phyloP scores from a whole-genome alignment of 176 grass and related monocot genomes.

The Rhipidocladum racemiflorum region DNA sequence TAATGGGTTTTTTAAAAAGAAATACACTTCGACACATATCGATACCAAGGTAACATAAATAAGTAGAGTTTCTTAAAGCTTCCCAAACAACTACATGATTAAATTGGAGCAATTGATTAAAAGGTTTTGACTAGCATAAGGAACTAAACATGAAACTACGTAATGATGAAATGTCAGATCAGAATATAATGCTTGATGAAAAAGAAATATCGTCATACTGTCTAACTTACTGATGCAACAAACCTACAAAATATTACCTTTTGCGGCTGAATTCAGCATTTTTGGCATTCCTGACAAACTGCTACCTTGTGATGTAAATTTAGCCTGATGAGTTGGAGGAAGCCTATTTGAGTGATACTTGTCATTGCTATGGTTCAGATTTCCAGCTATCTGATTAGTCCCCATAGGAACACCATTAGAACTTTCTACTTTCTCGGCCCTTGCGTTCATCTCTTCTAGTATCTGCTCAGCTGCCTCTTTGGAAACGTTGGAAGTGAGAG shows the following conservation, averaged over 20 bases:
- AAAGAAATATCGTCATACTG: background rate
- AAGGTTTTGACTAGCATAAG: background rate
- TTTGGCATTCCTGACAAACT: background rate
- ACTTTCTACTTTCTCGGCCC: conserved; percentile 13
- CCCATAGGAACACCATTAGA: conserved; percentile 12
- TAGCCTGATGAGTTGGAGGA: conserved; percentile 17
- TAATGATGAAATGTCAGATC: background rate
- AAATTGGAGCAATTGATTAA: background rate
- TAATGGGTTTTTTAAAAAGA: background rate
- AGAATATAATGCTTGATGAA: background rate
- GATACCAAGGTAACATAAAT: background rate
- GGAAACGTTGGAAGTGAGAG: conserved; percentile 25
- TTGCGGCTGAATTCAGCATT: conserved; percentile 13
- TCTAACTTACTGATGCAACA: background rate
- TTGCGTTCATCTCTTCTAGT: conserved; percentile 25
- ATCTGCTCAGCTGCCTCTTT: conserved; percentile 30
- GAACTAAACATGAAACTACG: background rate
- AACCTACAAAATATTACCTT: conserved; percentile 34
- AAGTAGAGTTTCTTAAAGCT: background rate
- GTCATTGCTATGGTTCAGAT: conserved; percentile 18
- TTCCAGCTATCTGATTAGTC: conserved; percentile 8
- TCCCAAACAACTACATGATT: background rate
- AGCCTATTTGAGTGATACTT: background rate
- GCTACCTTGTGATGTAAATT: conserved; percentile 17
- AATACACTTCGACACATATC: background rate